These are phyloP conservation scores for Hymenoscyphus repandus DNA, from an alignment of 2,329 filamentous ascomycete genomes.

Conservation along the genomic window DNA sequence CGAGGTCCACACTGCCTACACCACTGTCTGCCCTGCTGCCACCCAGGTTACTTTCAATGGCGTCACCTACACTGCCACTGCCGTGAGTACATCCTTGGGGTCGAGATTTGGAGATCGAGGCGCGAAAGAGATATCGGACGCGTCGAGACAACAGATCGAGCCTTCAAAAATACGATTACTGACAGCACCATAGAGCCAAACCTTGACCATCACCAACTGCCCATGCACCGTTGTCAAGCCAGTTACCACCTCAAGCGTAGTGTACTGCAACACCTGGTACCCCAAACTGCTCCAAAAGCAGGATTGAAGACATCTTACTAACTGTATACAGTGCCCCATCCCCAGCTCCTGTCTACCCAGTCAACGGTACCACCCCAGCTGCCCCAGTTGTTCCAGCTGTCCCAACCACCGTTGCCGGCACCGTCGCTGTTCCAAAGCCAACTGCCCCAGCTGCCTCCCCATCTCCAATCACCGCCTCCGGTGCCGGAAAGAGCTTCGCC, in stretches of 20 bases:
- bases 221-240: conserved; percentile 29
- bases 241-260: conserved; percentile 22
- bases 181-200: conserved; percentile 19
- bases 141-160: background rate
- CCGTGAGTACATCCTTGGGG: conserved; percentile 32
- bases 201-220: conserved; percentile 29
- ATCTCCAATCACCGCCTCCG: conserved; percentile 43
- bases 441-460: conserved; percentile 28
- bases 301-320: conserved; percentile 12
- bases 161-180: conserved; percentile 3
- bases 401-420: conserved; percentile 13
- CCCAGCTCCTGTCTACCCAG: conserved; percentile 18
- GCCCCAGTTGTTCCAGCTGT: conserved; percentile 23
- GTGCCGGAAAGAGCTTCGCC: conserved; percentile 51
- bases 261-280: conserved; percentile 49
- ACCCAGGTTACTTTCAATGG: conserved; percentile 42
- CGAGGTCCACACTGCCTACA: conserved; percentile 44
- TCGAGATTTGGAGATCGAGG: background rate
- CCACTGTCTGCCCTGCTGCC: conserved; percentile 46
- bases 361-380: conserved; percentile 19
- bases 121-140: background rate
- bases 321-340: conserved; percentile 18
- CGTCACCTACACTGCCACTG: conserved; percentile 45
- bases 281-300: conserved; percentile 20
- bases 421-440: conserved; percentile 16